Conservation (phyloP, 495 filamentous ascomycete species). For the Podospora tetraspora region DNA sequence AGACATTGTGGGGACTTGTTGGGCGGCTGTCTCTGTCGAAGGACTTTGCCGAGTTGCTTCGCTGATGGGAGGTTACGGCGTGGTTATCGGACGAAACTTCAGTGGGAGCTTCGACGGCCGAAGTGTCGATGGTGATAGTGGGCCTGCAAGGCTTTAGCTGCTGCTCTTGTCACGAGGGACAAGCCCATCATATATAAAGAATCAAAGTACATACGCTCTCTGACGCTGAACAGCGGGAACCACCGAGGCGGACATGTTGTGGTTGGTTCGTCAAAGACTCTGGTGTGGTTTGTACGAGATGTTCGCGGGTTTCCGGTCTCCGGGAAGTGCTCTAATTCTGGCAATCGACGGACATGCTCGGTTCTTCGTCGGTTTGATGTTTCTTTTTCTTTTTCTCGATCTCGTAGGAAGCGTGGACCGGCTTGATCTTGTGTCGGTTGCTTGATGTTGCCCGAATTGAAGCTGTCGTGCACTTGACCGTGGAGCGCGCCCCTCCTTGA, state of each 20-base stretch:
- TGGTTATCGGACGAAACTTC: too few relatives aligned
- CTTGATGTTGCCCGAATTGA: background rate
- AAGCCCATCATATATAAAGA: too few relatives aligned
- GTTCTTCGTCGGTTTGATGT: background rate
- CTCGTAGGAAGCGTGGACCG: background rate
- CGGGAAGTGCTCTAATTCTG: background rate
- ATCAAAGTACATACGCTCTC: too few relatives aligned
- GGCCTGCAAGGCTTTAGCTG: too few relatives aligned
- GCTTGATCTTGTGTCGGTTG: background rate
- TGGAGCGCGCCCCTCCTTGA: background rate
- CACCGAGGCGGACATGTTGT: too few relatives aligned
- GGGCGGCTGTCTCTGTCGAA: conserved; percentile 77
- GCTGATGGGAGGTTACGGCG: conserved; percentile 38
- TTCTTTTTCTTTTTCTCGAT: background rate
- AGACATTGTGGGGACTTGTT: conserved; percentile 86
- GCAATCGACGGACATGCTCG: background rate
- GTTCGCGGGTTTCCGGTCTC: background rate
- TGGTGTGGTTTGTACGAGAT: too few relatives aligned
- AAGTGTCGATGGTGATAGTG: too few relatives aligned
- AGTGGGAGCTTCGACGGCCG: too few relatives aligned
- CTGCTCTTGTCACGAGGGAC: too few relatives aligned
- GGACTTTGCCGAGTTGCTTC: conserved; percentile 45
- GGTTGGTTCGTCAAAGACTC: too few relatives aligned
- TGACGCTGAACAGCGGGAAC: too few relatives aligned
- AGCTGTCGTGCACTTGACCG: background rate